These are phyloP conservation scores for Leccinum imitatum DNA, from an alignment of 768 basidiomycete species.

Conservation along the genomic window DNA sequence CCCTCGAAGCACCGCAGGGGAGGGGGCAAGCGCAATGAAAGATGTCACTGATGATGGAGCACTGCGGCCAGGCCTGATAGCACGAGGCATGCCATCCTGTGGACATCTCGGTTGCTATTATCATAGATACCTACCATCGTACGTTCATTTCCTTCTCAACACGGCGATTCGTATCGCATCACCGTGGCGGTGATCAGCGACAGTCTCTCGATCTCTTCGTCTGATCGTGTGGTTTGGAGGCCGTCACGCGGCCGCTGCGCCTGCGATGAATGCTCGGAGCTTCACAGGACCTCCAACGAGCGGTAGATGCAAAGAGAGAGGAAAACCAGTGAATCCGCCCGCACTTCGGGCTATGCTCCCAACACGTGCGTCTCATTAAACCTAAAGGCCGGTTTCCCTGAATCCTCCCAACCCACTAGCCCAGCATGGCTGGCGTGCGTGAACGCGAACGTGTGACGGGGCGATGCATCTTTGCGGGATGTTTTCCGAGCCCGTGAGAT, in stretches of 20 bases:
- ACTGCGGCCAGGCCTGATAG: not conserved
- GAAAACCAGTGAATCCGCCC: not conserved
- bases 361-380: slow-evolving; percentile 11
- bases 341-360: not conserved
- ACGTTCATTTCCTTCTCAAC: not conserved
- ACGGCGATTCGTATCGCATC: slow-evolving; percentile 8
- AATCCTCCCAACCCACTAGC: not conserved
- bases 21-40: not conserved
- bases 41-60: not conserved
- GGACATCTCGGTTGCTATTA: not conserved
- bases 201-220: too few relatives aligned
- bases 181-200: not conserved
- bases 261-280: not conserved
- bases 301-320: not conserved
- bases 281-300: not conserved
- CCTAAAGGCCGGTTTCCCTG: slow-evolving; percentile 6
- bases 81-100: slow-evolving; percentile 6
- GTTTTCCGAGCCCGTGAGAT: not conserved
- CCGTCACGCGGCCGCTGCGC: not conserved
- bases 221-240: not conserved
- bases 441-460: slow-evolving; percentile 1
- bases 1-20: not conserved
- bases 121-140: not conserved
- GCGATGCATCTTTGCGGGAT: slow-evolving; percentile 1
- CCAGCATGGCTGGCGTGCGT: not conserved